Conservation (phyloP, 2,329 filamentous ascomycete species). For the Pseudogymnoascus sp. region DNA sequence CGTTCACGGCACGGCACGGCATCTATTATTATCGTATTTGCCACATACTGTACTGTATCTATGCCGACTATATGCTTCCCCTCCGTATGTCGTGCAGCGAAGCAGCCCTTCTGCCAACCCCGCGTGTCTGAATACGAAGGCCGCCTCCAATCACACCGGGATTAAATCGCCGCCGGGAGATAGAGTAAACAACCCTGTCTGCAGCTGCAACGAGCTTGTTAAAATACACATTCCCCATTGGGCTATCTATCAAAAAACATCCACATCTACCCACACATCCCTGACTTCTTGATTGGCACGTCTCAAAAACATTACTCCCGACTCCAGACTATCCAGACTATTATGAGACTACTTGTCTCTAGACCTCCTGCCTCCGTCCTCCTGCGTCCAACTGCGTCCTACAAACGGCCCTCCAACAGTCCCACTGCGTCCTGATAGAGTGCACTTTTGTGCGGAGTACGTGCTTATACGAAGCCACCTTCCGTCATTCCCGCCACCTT, state of each 20-base stretch:
- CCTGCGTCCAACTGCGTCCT: neutral
- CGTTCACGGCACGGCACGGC: neutral
- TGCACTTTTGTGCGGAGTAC: neutral
- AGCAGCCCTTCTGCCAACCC: neutral
- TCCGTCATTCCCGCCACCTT: neutral
- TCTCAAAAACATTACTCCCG: no score
- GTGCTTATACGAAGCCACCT: neutral
- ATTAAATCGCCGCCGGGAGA: neutral
- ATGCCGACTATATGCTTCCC: no score
- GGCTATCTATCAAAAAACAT: neutral
- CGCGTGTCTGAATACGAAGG: neutral
- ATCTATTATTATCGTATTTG: neutral
- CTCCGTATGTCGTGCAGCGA: neutral
- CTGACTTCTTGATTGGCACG: neutral
- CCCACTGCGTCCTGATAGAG: neutral
- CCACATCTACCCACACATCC: neutral
- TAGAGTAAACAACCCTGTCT: neutral
- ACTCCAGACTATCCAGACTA: neutral
- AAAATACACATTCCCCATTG: neutral
- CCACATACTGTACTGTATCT: neutral
- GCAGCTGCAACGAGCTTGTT: neutral
- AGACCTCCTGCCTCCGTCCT: neutral
- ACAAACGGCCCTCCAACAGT: no score
- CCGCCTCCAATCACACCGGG: neutral
- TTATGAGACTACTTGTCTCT: neutral